Evolutionary conservation across 495 filamentous ascomycete species (phyloP), one percentile per base, ranked within the genome.

Genomic region (Penicillium silybi): DNA sequence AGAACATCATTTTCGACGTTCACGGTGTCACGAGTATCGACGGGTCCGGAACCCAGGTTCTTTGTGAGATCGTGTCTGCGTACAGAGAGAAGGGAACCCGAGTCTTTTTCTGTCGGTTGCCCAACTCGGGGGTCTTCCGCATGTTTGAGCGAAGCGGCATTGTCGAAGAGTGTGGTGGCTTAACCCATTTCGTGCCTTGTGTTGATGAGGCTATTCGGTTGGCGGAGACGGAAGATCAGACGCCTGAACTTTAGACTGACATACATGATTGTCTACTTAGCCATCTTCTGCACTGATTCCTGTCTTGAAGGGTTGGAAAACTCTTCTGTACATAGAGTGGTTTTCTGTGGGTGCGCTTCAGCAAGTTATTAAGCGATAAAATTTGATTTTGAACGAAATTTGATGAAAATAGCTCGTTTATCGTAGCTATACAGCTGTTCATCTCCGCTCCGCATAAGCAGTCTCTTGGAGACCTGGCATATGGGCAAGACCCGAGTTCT

Each of bases 1-100:
- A 81, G 47, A 96, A 95, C 59, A 78, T 98, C 63, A 92, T 98
- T 50, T 97, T 98, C 63, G 93, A 98, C 65, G 88, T 97, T 11
- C 92, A 97, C 57, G 92, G 93, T 1, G 93, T 98, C 1, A 93
- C 92, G 0, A 83, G 84, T 41, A 83, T 98, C 54, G 93, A 98
- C 64, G 93, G 90, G 17, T 92, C 89, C 0, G 93, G 92, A 1
- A 87, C 89, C 0, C 93, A 97, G 68, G 92, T 97, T 4, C 71
- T 98, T 4, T 80, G 75, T 41, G 93, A 97, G 71, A 97, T 97
- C 54, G 89, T 98, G 34, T 72, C 84, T 16, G 76, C 72, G 1
- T 97, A 97, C 60, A 69, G 82, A 0, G 71, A 85, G 18, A 73
- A 82, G 6, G 88, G 85, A 0, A 88, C 90, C 1, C 70, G 85